Conservation (phyloP, 208 protist genomes). For the Spongospora subterranea region DNA sequence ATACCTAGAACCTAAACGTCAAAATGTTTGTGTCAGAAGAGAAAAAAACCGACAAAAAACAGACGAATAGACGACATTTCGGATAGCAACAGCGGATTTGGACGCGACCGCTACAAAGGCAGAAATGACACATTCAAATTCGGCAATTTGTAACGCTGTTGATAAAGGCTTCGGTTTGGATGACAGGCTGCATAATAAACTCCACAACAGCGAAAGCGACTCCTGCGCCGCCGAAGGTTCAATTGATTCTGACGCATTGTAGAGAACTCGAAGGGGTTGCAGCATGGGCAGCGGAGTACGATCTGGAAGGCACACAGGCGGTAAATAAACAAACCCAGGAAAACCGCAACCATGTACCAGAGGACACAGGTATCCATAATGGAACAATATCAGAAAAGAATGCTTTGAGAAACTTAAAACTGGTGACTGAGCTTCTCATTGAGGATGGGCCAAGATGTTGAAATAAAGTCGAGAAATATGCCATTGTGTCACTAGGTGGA, state of each 20-base stretch:
- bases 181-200: neutral
- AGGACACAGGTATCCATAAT: neutral
- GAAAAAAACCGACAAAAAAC: too few relatives aligned
- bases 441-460: neutral
- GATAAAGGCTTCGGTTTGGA: neutral
- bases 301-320: neutral
- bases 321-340: neutral
- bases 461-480: neutral
- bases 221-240: neutral
- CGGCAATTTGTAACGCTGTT: neutral
- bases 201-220: neutral
- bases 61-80: too few relatives aligned
- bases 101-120: neutral
- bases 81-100: neutral
- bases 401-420: neutral
- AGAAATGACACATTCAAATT: neutral
- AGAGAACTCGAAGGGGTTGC: neutral
- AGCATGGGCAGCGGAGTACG: neutral
- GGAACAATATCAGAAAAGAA: neutral
- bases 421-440: neutral
- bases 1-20: constrained; percentile 28
- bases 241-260: neutral
- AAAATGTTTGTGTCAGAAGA: too few relatives aligned
- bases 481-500: neutral
- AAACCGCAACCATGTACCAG: neutral